Evolutionary conservation across 768 basidiomycete species (phyloP).

Genomic region (Grammothele lineata): DNA sequence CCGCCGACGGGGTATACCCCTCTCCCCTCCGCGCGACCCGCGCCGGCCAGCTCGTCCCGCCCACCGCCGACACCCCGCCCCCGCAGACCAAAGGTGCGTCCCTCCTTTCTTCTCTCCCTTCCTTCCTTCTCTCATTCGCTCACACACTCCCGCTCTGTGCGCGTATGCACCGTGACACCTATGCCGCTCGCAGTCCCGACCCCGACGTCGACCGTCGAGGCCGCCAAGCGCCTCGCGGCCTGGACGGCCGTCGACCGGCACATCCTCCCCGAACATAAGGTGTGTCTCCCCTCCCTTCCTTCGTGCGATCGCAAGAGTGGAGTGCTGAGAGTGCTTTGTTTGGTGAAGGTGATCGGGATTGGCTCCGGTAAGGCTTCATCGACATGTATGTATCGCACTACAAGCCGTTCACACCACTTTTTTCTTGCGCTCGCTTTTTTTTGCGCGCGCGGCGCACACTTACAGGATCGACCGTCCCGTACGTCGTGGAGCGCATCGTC

Average conservation of each 20-base stretch:
- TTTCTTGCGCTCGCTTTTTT: no score
- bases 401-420: slow-evolving; percentile 7
- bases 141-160: no score
- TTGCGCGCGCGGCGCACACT: no score
- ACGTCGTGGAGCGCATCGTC: slow-evolving; percentile 92
- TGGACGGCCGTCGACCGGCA: slow-evolving; percentile 93
- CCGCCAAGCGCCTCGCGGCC: slow-evolving; percentile 86
- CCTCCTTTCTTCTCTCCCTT: no score
- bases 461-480: slow-evolving; percentile 92
- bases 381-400: background rate
- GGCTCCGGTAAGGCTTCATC: slow-evolving; percentile 67
- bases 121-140: no score
- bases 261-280: slow-evolving; percentile 78
- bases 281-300: slow-evolving; percentile 32
- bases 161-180: no score
- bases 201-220: slow-evolving; percentile 55
- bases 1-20: slow-evolving; percentile 18
- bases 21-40: slow-evolving; percentile 18
- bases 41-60: slow-evolving; percentile 8
- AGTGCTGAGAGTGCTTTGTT: background rate
- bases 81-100: no score
- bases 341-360: slow-evolving; percentile 72
- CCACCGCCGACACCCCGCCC: no score
- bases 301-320: background rate
- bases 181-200: slow-evolving; percentile 10